Percentiles rank a stretch among this genome's conserved stretches.
These are phyloP conservation scores for Megacollybia platyphylla DNA, from an alignment of 1,284 basidiomycete genomes.

Conservation along the genomic window DNA sequence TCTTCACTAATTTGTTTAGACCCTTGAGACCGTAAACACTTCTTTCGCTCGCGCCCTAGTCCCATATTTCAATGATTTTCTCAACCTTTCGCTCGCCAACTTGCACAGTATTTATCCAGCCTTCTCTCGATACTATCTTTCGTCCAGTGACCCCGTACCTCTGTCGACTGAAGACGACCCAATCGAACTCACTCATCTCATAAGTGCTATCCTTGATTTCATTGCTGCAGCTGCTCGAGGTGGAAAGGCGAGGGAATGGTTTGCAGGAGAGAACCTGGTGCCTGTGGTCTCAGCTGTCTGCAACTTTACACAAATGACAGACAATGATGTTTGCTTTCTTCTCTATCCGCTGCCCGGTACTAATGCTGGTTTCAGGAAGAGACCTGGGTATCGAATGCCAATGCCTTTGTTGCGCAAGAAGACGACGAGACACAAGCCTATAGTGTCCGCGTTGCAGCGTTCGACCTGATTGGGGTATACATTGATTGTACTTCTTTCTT, in stretches of 20 bases:
- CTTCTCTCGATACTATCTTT: conserved; percentile 61
- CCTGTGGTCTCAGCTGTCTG: conserved; percentile 51
- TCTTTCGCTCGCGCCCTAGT: conserved; percentile 63
- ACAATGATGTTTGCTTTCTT: conserved; percentile 61
- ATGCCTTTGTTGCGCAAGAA: conserved; percentile 89
- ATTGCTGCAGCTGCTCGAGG: conserved; percentile 51
- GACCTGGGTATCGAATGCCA: conserved; percentile 80
- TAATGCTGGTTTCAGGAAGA: conserved; percentile 51
- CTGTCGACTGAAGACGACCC: conserved; percentile 63
- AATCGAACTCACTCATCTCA: conserved; percentile 67
- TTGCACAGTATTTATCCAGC: conserved; percentile 53
- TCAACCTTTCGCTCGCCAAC: conserved; percentile 52
- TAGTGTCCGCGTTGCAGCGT: conserved; percentile 72
- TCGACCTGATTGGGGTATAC: conserved; percentile 73
- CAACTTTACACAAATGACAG: conserved; percentile 77
- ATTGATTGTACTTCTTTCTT: conserved; percentile 2
- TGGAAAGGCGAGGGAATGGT: conserved; percentile 53
- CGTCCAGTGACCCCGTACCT: conserved; percentile 40
- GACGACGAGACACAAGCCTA: conserved; percentile 83
- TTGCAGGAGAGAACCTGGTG: conserved; percentile 36
- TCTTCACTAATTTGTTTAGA: conserved; percentile 18
- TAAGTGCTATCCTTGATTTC: conserved; percentile 76
- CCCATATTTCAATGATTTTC: conserved; percentile 46
- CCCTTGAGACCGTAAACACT: conserved; percentile 61
- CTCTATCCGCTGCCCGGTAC: background rate